Conservation (phyloP, 352 stramenopile genomes). For the Pythium guiyangense region DNA sequence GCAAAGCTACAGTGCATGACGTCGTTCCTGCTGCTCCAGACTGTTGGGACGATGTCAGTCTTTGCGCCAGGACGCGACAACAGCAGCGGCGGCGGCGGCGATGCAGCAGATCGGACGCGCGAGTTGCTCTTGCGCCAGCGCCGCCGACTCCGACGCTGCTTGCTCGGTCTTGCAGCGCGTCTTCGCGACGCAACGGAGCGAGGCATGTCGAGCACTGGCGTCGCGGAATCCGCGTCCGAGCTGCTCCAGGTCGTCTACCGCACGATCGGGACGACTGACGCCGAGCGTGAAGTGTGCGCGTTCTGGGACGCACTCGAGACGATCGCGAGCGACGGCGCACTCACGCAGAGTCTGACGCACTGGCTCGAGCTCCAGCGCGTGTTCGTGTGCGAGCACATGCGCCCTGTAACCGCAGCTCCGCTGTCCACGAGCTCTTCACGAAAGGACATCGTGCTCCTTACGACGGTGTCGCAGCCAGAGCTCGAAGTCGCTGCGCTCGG, state of each 20-base stretch:
- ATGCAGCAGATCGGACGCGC: background rate
- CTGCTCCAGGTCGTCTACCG: constrained; percentile 1
- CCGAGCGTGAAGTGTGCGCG: constrained; percentile 5
- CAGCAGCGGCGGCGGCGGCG: no score
- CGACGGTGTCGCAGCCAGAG: background rate
- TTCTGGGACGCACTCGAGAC: constrained; percentile 11
- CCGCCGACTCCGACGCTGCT: background rate
- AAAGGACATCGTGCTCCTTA: background rate
- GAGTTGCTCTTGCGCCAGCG: background rate
- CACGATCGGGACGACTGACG: background rate
- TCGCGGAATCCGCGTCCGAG: constrained; percentile 1
- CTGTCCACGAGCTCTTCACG: no score
- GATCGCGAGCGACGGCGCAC: constrained; percentile 13
- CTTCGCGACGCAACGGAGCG: background rate
- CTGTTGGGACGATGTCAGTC: background rate
- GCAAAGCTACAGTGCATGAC: constrained; percentile 10
- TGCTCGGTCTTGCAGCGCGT: constrained; percentile 1
- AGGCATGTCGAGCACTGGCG: background rate
- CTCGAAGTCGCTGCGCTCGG: constrained; percentile 8
- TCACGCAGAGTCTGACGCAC: constrained; percentile 8
- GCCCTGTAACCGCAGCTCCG: background rate
- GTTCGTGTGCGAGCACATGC: constrained; percentile 24
- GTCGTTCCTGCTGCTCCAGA: constrained; percentile 15
- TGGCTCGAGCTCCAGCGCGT: constrained; percentile 33
- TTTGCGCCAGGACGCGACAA: background rate